These are phyloP conservation scores for Acaromyces ingoldii DNA, from an alignment of 1,284 basidiomycete genomes.

Conservation along the genomic window DNA sequence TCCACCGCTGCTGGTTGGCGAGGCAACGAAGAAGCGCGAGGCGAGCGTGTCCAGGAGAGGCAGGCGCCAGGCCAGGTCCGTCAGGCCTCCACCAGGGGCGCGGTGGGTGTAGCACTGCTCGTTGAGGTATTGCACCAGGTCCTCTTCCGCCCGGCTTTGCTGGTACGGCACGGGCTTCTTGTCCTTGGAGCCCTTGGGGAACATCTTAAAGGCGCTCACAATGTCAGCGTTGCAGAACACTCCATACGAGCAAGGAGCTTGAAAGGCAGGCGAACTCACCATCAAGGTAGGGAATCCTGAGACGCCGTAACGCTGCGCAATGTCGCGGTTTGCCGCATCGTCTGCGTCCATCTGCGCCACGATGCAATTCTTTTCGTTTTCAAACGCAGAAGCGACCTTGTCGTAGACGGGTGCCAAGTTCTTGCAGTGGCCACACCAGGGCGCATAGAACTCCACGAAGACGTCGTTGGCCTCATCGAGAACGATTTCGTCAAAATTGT, in stretches of 20 bases:
- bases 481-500: conserved; percentile 71
- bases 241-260: background rate
- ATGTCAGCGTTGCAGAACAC: background rate
- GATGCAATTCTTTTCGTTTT: conserved; percentile 69
- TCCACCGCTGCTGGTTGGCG: conserved; percentile 56
- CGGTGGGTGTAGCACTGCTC: conserved; percentile 82
- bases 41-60: conserved; percentile 74
- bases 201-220: conserved; percentile 58
- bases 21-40: conserved; percentile 63
- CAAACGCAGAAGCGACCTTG: conserved; percentile 74
- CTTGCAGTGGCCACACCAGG: conserved; percentile 76
- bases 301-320: conserved; percentile 72
- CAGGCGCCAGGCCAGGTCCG: conserved; percentile 75
- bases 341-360: conserved; percentile 89
- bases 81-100: conserved; percentile 71
- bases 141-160: conserved; percentile 64
- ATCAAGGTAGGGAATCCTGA: conserved; percentile 72
- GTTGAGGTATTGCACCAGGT: conserved; percentile 65
- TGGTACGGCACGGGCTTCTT: conserved; percentile 65
- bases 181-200: conserved; percentile 63
- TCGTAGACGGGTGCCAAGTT: conserved; percentile 80
- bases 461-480: conserved; percentile 72
- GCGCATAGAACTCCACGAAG: conserved; percentile 80
- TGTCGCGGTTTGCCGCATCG: conserved; percentile 68
- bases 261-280: background rate